Evolutionary conservation across 352 stramenopile species (phyloP).

Genomic region (Pythium sp.): DNA sequence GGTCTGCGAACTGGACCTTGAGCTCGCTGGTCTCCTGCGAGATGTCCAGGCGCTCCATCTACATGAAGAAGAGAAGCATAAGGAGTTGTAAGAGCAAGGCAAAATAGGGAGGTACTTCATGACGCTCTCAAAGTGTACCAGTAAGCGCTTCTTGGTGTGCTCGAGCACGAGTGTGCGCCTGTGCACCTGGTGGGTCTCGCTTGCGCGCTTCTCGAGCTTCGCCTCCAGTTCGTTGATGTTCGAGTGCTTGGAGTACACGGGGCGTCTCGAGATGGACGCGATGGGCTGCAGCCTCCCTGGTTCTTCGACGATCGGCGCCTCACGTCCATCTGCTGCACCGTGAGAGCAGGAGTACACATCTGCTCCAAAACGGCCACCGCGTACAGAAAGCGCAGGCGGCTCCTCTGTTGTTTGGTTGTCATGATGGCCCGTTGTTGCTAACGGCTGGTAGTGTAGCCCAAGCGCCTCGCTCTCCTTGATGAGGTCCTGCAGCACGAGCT

Average conservation of each 20-base stretch:
- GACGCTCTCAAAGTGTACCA: conserved; percentile 20
- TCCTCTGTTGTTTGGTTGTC: conserved; percentile 30
- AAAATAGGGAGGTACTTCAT: neutral
- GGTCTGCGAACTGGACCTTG: conserved; percentile 54
- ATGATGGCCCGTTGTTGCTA: neutral
- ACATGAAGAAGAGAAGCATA: neutral
- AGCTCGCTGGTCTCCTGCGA: conserved; percentile 58
- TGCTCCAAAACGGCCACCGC: neutral
- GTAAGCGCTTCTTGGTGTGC: conserved; percentile 75
- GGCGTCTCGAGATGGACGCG: conserved; percentile 65
- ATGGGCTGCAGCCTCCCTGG: conserved; percentile 64
- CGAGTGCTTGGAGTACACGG: conserved; percentile 82
- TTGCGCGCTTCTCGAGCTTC: conserved; percentile 54
- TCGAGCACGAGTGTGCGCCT: conserved; percentile 67
- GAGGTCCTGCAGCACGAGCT: conserved; percentile 68
- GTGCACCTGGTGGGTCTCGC: conserved; percentile 61
- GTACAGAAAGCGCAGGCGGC: neutral
- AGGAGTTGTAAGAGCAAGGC: neutral
- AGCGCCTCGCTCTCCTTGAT: conserved; percentile 73
- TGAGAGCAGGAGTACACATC: neutral
- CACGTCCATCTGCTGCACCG: neutral
- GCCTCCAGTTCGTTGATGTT: conserved; percentile 75
- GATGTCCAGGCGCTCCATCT: conserved; percentile 54
- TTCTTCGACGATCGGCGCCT: conserved; percentile 39
- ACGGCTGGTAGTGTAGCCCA: conserved; percentile 47